phyloP scores from a whole-genome alignment of 1,139 yeast species.

The Magnusiomyces sp. region DNA sequence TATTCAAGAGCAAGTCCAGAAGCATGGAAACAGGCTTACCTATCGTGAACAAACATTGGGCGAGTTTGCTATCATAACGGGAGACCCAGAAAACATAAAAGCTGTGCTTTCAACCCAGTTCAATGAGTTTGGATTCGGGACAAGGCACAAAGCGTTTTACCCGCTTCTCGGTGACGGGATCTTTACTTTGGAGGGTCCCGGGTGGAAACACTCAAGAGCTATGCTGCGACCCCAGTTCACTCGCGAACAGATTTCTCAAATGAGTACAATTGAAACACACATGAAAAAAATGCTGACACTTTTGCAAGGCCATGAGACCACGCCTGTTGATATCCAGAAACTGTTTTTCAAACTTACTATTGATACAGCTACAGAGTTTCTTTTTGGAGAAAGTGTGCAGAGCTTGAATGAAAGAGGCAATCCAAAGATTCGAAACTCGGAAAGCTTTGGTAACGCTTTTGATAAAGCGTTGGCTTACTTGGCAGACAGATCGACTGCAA shows the following conservation, averaged over 20 bases:
- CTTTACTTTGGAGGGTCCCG: slow-evolving; percentile 43
- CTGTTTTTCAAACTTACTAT: slow-evolving; percentile 45
- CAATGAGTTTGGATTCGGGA: slow-evolving; percentile 40
- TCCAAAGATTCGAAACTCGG: slow-evolving; percentile 16
- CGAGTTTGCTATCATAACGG: slow-evolving; percentile 21
- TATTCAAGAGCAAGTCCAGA: background rate
- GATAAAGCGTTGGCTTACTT: slow-evolving; percentile 35
- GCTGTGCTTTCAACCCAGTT: slow-evolving; percentile 30
- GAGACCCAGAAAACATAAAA: slow-evolving; percentile 38
- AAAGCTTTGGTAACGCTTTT: slow-evolving; percentile 39
- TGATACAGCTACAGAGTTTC: slow-evolving; percentile 52
- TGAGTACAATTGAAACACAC: slow-evolving; percentile 40
- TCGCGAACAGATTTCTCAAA: slow-evolving; percentile 43
- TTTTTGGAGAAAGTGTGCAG: slow-evolving; percentile 48
- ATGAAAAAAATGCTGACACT: slow-evolving; percentile 34
- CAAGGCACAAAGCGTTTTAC: slow-evolving; percentile 36
- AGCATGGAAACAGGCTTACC: background rate
- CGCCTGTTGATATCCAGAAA: slow-evolving; percentile 41
- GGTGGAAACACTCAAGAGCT: slow-evolving; percentile 47
- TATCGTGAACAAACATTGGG: slow-evolving; percentile 3
- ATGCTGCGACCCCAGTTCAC: slow-evolving; percentile 48
- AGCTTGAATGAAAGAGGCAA: slow-evolving; percentile 31
- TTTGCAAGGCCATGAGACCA: slow-evolving; percentile 22
- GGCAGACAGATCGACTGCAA: slow-evolving; percentile 36
- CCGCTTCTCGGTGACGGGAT: slow-evolving; percentile 47